A percentile compares a stretch with the other conserved stretches of the same genome.
These are phyloP conservation scores for Acanthamoeba castellanii DNA, from an alignment of 208 protist genomes.

Conservation along the genomic window DNA sequence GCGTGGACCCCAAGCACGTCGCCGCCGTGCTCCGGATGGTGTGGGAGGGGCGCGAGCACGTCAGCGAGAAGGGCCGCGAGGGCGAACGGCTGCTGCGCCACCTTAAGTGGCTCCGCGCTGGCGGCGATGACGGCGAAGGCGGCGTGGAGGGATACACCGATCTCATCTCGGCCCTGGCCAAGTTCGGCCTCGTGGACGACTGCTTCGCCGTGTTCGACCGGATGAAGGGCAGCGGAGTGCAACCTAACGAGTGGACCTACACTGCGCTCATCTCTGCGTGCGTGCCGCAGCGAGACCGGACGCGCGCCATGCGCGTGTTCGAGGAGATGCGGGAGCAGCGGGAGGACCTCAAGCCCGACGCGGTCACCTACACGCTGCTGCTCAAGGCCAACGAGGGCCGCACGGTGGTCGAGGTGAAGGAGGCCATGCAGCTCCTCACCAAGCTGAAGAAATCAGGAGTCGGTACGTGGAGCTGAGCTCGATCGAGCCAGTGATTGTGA, in stretches of 20 bases:
- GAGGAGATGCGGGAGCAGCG: background rate
- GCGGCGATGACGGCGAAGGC: background rate
- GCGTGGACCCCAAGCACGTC: conserved; percentile 38
- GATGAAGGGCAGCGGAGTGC: conserved; percentile 4
- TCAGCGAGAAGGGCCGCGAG: conserved; percentile 49
- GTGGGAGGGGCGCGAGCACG: conserved; percentile 43
- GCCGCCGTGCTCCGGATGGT: conserved; percentile 30
- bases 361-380: conserved; percentile 59
- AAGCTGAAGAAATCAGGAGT: conserved; percentile 19
- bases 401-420: conserved; percentile 28
- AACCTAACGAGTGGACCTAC: conserved; percentile 52
- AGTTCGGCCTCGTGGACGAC: conserved; percentile 1
- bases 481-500: background rate
- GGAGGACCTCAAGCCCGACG: conserved; percentile 15
- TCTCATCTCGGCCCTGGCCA: conserved; percentile 34
- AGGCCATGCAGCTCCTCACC: background rate
- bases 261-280: conserved; percentile 35
- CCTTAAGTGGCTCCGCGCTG: background rate
- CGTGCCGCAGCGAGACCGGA: background rate
- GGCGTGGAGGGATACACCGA: conserved; percentile 55
- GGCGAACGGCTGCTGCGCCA: conserved; percentile 40
- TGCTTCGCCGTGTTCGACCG: conserved; percentile 52
- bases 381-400: conserved; percentile 63
- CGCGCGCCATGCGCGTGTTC: background rate
- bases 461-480: background rate